A percentile compares a stretch with the other conserved stretches of the same genome.
phyloP scores from a whole-genome alignment of 1,284 basidiomycete genomes.

The Cryptococcus maquisensis region DNA sequence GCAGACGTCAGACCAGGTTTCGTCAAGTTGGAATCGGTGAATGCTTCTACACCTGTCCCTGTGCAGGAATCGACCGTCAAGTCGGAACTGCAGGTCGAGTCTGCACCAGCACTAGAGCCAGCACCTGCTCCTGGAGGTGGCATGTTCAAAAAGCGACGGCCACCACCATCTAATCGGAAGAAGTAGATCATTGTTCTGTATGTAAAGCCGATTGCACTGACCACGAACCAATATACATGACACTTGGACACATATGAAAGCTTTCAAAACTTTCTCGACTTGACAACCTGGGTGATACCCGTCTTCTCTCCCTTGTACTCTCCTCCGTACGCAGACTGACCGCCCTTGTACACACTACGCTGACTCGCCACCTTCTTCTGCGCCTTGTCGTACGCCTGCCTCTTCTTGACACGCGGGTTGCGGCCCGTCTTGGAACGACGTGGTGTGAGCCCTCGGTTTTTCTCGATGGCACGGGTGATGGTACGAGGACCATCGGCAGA shows the following conservation, averaged over 20 bases:
- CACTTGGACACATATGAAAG: not conserved
- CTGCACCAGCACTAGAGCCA: not conserved
- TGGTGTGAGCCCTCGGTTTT: slow-evolving; percentile 89
- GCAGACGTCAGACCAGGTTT: slow-evolving; percentile 1
- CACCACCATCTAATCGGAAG: slow-evolving; percentile 37
- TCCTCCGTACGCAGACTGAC: slow-evolving; percentile 54
- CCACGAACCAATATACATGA: not conserved
- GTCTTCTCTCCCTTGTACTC: slow-evolving; percentile 55
- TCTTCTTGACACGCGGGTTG: slow-evolving; percentile 94
- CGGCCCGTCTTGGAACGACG: slow-evolving; percentile 75
- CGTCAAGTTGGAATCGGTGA: not conserved
- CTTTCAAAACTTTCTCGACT: slow-evolving; percentile 63
- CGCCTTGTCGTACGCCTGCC: slow-evolving; percentile 84
- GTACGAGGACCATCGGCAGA: slow-evolving; percentile 69
- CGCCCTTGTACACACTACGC: slow-evolving; percentile 83
- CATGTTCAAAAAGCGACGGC: slow-evolving; percentile 50
- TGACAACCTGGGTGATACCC: slow-evolving; percentile 83
- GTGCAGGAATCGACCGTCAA: slow-evolving; percentile 15
- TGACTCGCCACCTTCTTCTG: slow-evolving; percentile 85
- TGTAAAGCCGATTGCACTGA: not conserved
- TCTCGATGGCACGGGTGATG: slow-evolving; percentile 80
- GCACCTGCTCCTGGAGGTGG: slow-evolving; percentile 14
- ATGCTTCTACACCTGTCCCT: not conserved
- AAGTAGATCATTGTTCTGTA: slow-evolving; percentile 21
- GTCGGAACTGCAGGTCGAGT: not conserved